Conservation (phyloP, 495 filamentous ascomycete species). For the Trichoderma erinaceum region DNA sequence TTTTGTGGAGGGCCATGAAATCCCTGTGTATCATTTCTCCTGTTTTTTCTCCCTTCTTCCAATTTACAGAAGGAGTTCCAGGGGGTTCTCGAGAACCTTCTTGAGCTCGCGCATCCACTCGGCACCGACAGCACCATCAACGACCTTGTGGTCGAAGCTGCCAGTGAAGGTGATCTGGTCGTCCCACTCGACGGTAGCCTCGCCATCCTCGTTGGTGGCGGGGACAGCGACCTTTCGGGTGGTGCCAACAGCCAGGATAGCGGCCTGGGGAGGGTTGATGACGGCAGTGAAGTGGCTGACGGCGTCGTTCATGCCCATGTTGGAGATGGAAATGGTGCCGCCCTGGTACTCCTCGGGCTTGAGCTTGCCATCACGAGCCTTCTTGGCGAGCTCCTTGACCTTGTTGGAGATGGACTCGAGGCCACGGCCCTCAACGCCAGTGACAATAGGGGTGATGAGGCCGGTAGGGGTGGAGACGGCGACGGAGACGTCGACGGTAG, state of each 20-base stretch:
- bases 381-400: constrained; percentile 94
- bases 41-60: not conserved
- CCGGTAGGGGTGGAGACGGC: constrained; percentile 91
- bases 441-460: constrained; percentile 97
- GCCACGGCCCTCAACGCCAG: constrained; percentile 73
- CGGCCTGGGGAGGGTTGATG: constrained; percentile 97
- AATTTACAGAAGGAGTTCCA: constrained; percentile 80
- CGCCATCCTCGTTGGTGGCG: constrained; percentile 76
- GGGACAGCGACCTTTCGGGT: constrained; percentile 91
- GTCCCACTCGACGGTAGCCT: constrained; percentile 75
- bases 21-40: not conserved
- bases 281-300: constrained; percentile 98
- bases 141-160: constrained; percentile 96
- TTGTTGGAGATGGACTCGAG: constrained; percentile 78
- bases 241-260: constrained; percentile 91
- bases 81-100: constrained; percentile 93
- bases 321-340: constrained; percentile 97
- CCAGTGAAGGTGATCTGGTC: constrained; percentile 92
- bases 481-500: constrained; percentile 84
- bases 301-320: constrained; percentile 99
- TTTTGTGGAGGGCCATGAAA: not conserved
- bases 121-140: constrained; percentile 83
- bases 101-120: constrained; percentile 98
- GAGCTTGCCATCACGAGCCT: constrained; percentile 93
- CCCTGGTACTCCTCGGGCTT: constrained; percentile 99